Base-by-base conservation (phyloP, 768 basidiomycete species). In the Termitomyces sp. region DNA sequence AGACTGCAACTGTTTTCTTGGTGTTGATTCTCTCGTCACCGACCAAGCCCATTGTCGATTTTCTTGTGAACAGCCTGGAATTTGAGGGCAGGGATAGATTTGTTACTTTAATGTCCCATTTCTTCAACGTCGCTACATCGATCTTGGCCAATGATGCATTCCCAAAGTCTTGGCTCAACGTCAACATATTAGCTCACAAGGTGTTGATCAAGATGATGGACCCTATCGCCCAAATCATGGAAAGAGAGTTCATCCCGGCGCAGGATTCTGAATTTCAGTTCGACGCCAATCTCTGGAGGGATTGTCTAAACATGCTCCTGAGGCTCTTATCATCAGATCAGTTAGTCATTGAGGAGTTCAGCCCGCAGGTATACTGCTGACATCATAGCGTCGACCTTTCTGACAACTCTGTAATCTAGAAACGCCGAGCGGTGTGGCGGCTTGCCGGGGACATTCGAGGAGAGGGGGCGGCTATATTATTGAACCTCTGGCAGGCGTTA, bases 381-480 rank as follows among this genome's bases (percentile, higher is more conserved):
- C 35, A 37, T 56, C 27, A 47, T 54, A 57, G 27, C 10, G 9
- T 46, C 46, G 32, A 34, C 19, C 54, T 55, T 23, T 40, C 30
- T 12, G 43, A 35, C 45, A 37, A 52, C 28, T 59, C 16, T 57
- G 63, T 19, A 60, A 32, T 40, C 50, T 52, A 97, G 91, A 93
- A 93, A 85, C 89, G 94, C 41, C 85, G 95, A 42, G 91, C 95
- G 3, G 91, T 95, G 10, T 98, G 95, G 95, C 83, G 92, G 37
- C 82, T 98, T n/a, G 93, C 91, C 5, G 94, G 94, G 27, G 96
- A 98, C 72, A 85, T 98, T 64, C 84, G 96, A 23, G 94, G 94
- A 10, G 91, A 96, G 68, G 95, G 94, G 16, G 89, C 94, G 2
- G 75, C 82, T 6, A 85, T 96, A 55, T 70, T 98, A 44, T 70